Evolutionary conservation across 106 monocot genomes (phyloP).

Genomic region (Platanthera zijinensis): DNA sequence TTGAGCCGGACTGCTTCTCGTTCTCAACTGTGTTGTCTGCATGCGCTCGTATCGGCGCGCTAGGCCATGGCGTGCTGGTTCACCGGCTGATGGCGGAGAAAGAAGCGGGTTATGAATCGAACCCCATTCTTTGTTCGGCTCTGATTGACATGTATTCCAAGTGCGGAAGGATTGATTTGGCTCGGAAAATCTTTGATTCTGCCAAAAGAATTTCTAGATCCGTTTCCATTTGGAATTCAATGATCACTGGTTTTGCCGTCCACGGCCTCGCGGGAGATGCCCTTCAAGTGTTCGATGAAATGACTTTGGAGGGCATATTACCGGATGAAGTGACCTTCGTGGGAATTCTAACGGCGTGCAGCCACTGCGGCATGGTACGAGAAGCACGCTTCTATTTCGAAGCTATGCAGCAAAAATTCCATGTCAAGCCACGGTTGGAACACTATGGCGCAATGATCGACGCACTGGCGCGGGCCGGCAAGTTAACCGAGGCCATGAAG

Average conservation of each 20-base stretch:
- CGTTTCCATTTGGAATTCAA: conserved; percentile 35
- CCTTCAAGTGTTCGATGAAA: conserved; percentile 19
- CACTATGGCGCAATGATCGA: conserved; percentile 47
- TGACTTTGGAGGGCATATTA: conserved; percentile 17
- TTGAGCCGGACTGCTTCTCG: conserved; percentile 38
- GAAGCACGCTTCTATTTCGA: conserved; percentile 28
- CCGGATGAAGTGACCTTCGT: conserved; percentile 45
- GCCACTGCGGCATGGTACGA: conserved; percentile 36
- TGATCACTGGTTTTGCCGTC: conserved; percentile 45
- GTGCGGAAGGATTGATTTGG: conserved; percentile 35
- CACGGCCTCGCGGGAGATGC: conserved; percentile 27
- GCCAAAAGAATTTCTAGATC: conserved; percentile 8
- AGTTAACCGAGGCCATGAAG: conserved; percentile 26
- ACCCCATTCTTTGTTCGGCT: conserved; percentile 35
- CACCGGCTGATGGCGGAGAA: conserved; percentile 26
- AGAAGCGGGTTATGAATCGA: conserved; percentile 7
- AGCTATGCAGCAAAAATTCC: conserved; percentile 22
- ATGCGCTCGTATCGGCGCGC: conserved; percentile 33
- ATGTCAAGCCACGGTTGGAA: conserved; percentile 27
- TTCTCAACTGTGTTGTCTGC: conserved; percentile 32
- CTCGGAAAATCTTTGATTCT: conserved; percentile 19
- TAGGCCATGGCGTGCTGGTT: conserved; percentile 18
- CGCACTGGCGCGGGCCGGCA: conserved; percentile 46
- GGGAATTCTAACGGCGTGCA: conserved; percentile 36
- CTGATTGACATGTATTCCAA: conserved; percentile 60